These are phyloP conservation scores for Aspergillus sp. DNA, from an alignment of 2,329 filamentous ascomycete genomes.

Conservation along the genomic window DNA sequence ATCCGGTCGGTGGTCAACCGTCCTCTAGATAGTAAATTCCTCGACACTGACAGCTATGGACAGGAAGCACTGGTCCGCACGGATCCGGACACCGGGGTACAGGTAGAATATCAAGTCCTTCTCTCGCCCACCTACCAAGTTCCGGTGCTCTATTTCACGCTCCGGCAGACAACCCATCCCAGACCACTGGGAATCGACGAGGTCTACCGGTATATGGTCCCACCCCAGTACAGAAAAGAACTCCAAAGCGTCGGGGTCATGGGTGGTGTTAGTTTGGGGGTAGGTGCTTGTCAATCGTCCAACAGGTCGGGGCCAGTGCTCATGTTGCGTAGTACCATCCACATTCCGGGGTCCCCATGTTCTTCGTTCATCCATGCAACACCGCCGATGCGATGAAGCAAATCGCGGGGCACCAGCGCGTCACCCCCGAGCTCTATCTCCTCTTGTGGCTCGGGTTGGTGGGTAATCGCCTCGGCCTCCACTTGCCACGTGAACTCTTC, in stretches of 20 bases:
- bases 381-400: slow-evolving; percentile 75
- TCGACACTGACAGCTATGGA: slow-evolving; percentile 30
- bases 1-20: slow-evolving; percentile 24
- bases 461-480: slow-evolving; percentile 75
- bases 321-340: slow-evolving; percentile 71
- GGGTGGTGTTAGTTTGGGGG: slow-evolving; percentile 73
- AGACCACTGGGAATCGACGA: slow-evolving; percentile 63
- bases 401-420: slow-evolving; percentile 49
- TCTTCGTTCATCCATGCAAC: slow-evolving; percentile 91
- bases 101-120: slow-evolving; percentile 70
- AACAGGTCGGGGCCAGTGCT: slow-evolving; percentile 27
- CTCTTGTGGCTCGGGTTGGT: slow-evolving; percentile 87
- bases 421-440: slow-evolving; percentile 66
- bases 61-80: slow-evolving; percentile 44
- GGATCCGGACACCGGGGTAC: slow-evolving; percentile 38
- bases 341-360: slow-evolving; percentile 70
- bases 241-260: slow-evolving; percentile 63
- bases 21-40: slow-evolving; percentile 5
- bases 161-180: slow-evolving; percentile 58
- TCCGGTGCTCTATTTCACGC: slow-evolving; percentile 73
- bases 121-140: slow-evolving; percentile 72
- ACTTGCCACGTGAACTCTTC: slow-evolving; percentile 68
- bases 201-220: slow-evolving; percentile 70
- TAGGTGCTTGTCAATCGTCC: slow-evolving; percentile 50
- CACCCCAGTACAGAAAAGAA: slow-evolving; percentile 60